These are phyloP conservation scores for Globisporangium sylvaticum DNA, from an alignment of 352 stramenopile genomes.

Conservation along the genomic window DNA sequence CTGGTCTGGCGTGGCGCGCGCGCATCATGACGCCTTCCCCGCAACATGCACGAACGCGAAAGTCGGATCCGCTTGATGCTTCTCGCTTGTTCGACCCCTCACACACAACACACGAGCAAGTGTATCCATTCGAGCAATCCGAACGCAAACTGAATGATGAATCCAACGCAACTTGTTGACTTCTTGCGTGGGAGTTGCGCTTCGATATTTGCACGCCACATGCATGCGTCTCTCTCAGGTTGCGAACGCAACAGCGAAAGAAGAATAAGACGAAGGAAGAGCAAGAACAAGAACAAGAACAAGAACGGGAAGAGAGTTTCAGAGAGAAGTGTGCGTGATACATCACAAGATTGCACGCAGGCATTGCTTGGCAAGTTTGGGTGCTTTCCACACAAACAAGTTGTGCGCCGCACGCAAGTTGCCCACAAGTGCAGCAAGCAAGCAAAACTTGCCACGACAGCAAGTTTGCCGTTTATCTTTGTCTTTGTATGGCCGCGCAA, in stretches of 20 bases:
- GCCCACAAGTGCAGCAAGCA: neutral
- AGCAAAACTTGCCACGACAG: neutral
- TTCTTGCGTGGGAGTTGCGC: too few species aligned
- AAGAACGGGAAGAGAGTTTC: neutral
- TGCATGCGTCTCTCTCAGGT: neutral
- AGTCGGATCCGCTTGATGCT: neutral
- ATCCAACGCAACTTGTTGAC: neutral
- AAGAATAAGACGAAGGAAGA: neutral
- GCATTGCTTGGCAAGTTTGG: neutral
- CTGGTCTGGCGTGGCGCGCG: too few species aligned
- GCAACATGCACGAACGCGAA: neutral
- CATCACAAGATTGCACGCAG: neutral
- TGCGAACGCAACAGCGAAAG: neutral
- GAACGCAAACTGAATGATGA: neutral
- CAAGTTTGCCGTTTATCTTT: neutral
- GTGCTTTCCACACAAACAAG: neutral
- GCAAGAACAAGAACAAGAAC: neutral
- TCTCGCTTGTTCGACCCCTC: neutral
- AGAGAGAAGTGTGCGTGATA: neutral
- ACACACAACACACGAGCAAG: neutral
- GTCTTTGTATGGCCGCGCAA: neutral
- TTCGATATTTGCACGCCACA: neutral
- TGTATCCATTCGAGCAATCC: neutral
- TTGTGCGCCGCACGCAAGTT: neutral
- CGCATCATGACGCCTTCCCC: neutral